Conservation (phyloP, 225 moss, liverwort and hornwort species). For the Polytrichum commune region DNA sequence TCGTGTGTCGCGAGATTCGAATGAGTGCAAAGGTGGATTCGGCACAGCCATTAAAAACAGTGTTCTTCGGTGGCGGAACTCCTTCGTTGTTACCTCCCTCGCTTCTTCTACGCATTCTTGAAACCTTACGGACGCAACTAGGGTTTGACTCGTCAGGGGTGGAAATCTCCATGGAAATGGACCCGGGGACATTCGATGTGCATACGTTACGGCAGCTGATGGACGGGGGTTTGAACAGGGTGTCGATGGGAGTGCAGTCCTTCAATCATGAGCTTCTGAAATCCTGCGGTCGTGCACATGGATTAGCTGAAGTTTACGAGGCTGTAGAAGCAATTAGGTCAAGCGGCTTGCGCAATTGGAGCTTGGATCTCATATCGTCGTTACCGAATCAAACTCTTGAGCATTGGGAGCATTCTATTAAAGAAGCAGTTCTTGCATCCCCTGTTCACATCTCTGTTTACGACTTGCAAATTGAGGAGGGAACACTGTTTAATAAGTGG, state of each 20-base stretch:
- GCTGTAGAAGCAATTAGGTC: slow-evolving; percentile 76
- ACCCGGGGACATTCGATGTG: slow-evolving; percentile 84
- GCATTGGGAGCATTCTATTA: slow-evolving; percentile 79
- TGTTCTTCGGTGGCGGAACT: slow-evolving; percentile 96
- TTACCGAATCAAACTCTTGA: slow-evolving; percentile 68
- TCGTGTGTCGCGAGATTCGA: slow-evolving; percentile 81
- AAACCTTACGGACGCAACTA: slow-evolving; percentile 45
- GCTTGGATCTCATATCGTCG: slow-evolving; percentile 85
- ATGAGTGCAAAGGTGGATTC: slow-evolving; percentile 38
- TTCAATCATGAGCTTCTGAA: slow-evolving; percentile 68
- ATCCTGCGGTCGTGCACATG: slow-evolving; percentile 84
- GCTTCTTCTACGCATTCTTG: slow-evolving; percentile 63
- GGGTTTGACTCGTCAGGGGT: slow-evolving; percentile 43
- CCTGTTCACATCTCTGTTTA: slow-evolving; percentile 84
- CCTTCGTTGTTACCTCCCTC: slow-evolving; percentile 77
- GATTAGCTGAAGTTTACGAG: slow-evolving; percentile 70
- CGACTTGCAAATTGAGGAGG: slow-evolving; percentile 93
- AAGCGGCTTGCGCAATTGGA: slow-evolving; percentile 71
- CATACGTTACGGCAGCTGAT: slow-evolving; percentile 57
- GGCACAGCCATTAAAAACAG: slow-evolving; percentile 46
- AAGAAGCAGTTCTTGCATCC: slow-evolving; percentile 52
- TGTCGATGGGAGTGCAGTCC: slow-evolving; percentile 91
- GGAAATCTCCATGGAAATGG: slow-evolving; percentile 96
- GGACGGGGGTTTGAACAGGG: slow-evolving; percentile 68
- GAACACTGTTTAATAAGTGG: slow-evolving; percentile 86